These are phyloP conservation scores for Botryococcus braunii DNA, from an alignment of 163 green algal species.

Conservation along the genomic window DNA sequence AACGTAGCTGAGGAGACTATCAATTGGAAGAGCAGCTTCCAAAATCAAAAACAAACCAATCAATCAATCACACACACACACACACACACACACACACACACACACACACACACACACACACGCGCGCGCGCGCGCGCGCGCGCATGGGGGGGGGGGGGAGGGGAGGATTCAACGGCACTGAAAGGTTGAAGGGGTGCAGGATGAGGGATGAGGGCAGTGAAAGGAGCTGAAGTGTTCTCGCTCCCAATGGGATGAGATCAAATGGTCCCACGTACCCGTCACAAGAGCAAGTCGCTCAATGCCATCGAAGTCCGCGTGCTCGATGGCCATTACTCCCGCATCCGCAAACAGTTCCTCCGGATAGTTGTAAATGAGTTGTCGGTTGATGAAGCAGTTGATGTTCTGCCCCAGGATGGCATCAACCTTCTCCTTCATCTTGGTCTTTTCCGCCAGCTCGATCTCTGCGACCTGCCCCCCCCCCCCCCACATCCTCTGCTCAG, in stretches of 20 bases:
- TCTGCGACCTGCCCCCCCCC: conserved; percentile 77
- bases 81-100: too few species aligned
- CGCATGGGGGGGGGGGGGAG: neutral
- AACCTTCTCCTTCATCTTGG: conserved; percentile 92
- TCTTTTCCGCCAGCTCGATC: conserved; percentile 94
- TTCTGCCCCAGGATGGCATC: conserved; percentile 84
- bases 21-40: too few species aligned
- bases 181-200: neutral
- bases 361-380: conserved; percentile 99
- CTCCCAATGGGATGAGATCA: neutral
- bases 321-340: conserved; percentile 72
- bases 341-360: conserved; percentile 92
- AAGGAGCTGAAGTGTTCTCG: too few species aligned
- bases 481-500: too few species aligned
- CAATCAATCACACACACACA: too few species aligned
- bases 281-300: conserved; percentile 96
- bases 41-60: too few species aligned
- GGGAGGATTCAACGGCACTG: neutral
- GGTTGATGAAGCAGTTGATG: conserved; percentile 98
- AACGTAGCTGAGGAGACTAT: too few species aligned
- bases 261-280: conserved; percentile 42
- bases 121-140: too few species aligned
- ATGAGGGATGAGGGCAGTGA: too few species aligned
- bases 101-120: too few species aligned
- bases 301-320: conserved; percentile 88